These are phyloP conservation scores for Sporothrix schenckii DNA, from an alignment of 2,329 filamentous ascomycete genomes.

Conservation along the genomic window DNA sequence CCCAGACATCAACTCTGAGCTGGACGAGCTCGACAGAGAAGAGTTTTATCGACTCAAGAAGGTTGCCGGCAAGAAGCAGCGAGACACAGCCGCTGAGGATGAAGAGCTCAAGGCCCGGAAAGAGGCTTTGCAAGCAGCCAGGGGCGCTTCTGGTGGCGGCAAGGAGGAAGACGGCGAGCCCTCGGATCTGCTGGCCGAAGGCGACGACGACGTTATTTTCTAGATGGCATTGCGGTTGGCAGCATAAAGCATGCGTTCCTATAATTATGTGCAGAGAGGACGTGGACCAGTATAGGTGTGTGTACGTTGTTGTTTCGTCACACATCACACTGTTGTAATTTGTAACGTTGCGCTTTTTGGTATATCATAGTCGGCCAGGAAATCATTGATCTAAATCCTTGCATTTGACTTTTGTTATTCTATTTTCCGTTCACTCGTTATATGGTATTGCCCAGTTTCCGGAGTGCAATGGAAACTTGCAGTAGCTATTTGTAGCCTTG, in stretches of 20 bases:
- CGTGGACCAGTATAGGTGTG: neutral
- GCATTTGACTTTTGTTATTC: neutral
- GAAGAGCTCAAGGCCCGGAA: constrained; percentile 76
- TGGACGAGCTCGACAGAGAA: constrained; percentile 95
- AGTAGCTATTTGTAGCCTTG: constrained; percentile 20
- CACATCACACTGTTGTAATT: neutral
- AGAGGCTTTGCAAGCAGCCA: constrained; percentile 51
- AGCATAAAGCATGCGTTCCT: neutral
- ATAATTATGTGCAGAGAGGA: neutral
- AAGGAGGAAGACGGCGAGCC: constrained; percentile 48
- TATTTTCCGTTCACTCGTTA: neutral
- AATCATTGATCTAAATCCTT: neutral
- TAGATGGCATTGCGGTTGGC: constrained; percentile 44
- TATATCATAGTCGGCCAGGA: constrained; percentile 24
- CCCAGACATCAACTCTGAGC: constrained; percentile 90
- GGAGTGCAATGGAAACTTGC: constrained; percentile 34
- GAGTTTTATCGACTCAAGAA: constrained; percentile 99
- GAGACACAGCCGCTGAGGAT: constrained; percentile 71
- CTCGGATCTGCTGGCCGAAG: constrained; percentile 70
- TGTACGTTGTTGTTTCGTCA: constrained; percentile 2
- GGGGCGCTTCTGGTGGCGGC: constrained; percentile 38
- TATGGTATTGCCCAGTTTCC: constrained; percentile 25
- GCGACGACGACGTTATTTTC: constrained; percentile 85
- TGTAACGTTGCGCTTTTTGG: neutral
- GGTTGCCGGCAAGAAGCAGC: constrained; percentile 81